Conservation (phyloP, 2,329 filamentous ascomycete genomes). For the Aspergillus caelatus region DNA sequence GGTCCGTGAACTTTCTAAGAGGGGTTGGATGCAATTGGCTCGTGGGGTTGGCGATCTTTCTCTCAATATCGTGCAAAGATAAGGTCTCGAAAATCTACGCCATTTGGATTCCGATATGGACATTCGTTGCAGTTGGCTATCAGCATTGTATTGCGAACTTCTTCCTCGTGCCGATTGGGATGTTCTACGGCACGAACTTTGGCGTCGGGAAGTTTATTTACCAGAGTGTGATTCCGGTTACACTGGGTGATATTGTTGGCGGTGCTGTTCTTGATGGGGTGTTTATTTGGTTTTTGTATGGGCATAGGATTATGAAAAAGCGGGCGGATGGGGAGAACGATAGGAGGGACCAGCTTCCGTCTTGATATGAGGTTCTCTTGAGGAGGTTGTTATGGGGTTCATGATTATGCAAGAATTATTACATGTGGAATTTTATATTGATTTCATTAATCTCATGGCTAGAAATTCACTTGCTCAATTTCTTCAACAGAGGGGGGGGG, state of each 20-base stretch:
- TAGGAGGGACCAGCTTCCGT: background rate
- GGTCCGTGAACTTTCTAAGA: background rate
- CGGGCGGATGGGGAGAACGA: background rate
- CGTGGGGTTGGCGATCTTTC: background rate
- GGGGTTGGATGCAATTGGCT: background rate
- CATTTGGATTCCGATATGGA: background rate
- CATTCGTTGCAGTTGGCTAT: background rate
- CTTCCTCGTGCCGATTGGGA: background rate
- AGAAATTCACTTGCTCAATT: background rate
- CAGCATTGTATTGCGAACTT: background rate
- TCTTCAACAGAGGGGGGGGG: no score
- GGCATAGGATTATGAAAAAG: background rate
- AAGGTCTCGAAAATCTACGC: background rate
- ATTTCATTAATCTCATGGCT: background rate
- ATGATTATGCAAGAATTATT: background rate
- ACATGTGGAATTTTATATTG: no score
- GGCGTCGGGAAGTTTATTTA: background rate
- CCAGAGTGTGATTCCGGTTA: background rate
- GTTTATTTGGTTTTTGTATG: background rate
- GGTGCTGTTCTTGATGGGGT: background rate
- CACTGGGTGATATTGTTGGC: background rate
- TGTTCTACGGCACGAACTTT: background rate
- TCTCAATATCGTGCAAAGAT: background rate
- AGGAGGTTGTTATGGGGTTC: accelerated
- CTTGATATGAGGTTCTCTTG: background rate